Base-by-base conservation (phyloP, 1,284 basidiomycete genomes). In the Golubevia sp. region DNA sequence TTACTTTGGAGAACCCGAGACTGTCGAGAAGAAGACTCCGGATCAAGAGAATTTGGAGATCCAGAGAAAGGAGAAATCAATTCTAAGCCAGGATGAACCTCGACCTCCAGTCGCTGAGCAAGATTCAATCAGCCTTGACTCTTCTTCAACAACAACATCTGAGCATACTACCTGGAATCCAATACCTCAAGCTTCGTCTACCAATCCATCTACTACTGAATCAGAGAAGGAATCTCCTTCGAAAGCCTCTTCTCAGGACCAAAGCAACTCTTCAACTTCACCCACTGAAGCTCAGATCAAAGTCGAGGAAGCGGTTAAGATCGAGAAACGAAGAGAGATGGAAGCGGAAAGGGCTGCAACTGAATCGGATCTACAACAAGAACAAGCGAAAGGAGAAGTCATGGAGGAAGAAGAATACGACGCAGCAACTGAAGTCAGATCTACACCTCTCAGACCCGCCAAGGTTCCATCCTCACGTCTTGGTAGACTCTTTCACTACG, bases 391-490 rank as follows among this genome's bases (percentile, higher is more conserved):
- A 13, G 27, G 34, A 23, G 27, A 58, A 49, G 34, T 50, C 15
- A 24, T n/a, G 24, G 56, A 49, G 7, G 59, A 55, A 11, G 74
- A 75, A 38, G 78, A 82, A 53, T 82, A 82, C 56, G 79, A 82
- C 38, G 75, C 75, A 1, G 73, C 73, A 27, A 70, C 61, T 11
- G 75, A 73, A 52, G 64, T 64, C 11, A 69, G 73, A 55, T 55
- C 63, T 4, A 62, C 68, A 2, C 80, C 79, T 1, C 59, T 82
- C 2, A 70, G 73, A 20, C 70, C 80, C 8, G 70, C 79, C 34
- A 76, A 75, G 27, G 79, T 83, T 8, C 80, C 80, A 0, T 80
- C 80, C 2, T 80, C 79, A 3, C 79, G 80, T n/a, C 50, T 83
- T 1, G 80, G 78, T 6, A 72, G 80, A 7, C 61, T 81, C 13